Evolutionary conservation across 495 filamentous ascomycete genomes (phyloP), one percentile per base, ranked within the genome.

Genomic region (Lophium mytilinum): DNA sequence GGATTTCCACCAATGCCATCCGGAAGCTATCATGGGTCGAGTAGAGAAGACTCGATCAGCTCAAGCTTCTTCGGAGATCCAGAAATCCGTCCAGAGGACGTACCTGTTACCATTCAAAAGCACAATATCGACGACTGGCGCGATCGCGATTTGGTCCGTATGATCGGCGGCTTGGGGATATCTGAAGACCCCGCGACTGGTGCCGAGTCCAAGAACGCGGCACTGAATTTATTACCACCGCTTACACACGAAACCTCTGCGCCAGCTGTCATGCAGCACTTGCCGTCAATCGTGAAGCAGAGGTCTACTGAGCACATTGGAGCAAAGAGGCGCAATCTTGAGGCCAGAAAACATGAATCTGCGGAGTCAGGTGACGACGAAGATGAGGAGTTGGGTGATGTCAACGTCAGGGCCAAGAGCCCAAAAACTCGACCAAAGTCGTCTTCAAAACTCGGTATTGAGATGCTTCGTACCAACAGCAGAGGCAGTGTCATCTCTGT

Each of bases 381-480:
- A 70, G 90, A 96, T 50, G 90, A 95, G 50, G 90, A 94, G 64
- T 80, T 94, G 10, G 88, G 87, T 9, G 75, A 80, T 53, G 65
- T 76, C 21, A 77, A 77, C 34, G 73, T 78, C 7, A 78, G 83
- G 19, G 71, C 79, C 12, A 78, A 77, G 58, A 85, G 80, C 57
- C 84, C 86, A 6, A 75, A 76, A 40, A 58, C 73, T 33, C 74
- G 81, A n/a, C 75, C 76, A 42, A 67, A 68, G 56, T 34, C 84
- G 78, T 60, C 60, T 33, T 94, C 89, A 1, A 95, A 95, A 68
- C 79, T 96, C 1, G 88, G 88, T 1, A 88, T 85, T 37, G 90
- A 96, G 71, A 95, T 96, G 90, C 90, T 95, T 88, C 82, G 90
- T 17, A 94, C 89, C 19, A 94, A 95, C 68, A 93, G 88, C 56